phyloP scores from a whole-genome alignment of 176 grass and related monocot genomes.

The Oryza glumipatula region DNA sequence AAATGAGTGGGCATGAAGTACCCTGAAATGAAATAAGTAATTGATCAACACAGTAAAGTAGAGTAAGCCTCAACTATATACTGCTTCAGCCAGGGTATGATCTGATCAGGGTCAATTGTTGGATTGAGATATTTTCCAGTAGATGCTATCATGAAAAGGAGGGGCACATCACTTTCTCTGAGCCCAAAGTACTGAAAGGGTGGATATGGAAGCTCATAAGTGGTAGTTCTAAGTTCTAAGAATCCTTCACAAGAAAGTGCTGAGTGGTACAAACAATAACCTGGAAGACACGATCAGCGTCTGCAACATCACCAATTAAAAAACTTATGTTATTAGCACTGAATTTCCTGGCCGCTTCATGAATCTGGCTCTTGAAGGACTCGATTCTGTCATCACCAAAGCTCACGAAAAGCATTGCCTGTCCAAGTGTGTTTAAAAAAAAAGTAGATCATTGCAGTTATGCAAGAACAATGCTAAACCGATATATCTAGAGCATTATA shows the following conservation, averaged over 20 bases:
- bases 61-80: conserved; percentile 67
- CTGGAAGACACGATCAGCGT: conserved; percentile 65
- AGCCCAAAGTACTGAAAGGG: conserved; percentile 84
- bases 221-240: conserved; percentile 13
- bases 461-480: conserved; percentile 8
- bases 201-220: conserved; percentile 22
- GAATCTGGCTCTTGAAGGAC: conserved; percentile 64
- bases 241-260: background rate
- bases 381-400: conserved; percentile 59
- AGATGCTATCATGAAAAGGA: conserved; percentile 68
- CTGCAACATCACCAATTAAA: conserved; percentile 78
- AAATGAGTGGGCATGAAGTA: conserved; percentile 27
- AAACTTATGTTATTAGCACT: conserved; percentile 79
- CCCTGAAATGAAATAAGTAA: conserved; percentile 31
- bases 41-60: conserved; percentile 20
- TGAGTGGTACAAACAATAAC: conserved; percentile 46
- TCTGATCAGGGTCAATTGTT: conserved; percentile 73
- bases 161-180: conserved; percentile 63
- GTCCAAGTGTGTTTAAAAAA: conserved; percentile 17
- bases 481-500: background rate
- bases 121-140: conserved; percentile 74
- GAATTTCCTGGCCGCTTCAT: conserved; percentile 66
- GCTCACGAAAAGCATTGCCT: conserved; percentile 94
- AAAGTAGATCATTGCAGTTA: background rate
- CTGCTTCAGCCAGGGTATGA: conserved; percentile 75